Evolutionary conservation across 192 early-diverging fungal genomes (phyloP).

Genomic region (Entomortierella lignicola): DNA sequence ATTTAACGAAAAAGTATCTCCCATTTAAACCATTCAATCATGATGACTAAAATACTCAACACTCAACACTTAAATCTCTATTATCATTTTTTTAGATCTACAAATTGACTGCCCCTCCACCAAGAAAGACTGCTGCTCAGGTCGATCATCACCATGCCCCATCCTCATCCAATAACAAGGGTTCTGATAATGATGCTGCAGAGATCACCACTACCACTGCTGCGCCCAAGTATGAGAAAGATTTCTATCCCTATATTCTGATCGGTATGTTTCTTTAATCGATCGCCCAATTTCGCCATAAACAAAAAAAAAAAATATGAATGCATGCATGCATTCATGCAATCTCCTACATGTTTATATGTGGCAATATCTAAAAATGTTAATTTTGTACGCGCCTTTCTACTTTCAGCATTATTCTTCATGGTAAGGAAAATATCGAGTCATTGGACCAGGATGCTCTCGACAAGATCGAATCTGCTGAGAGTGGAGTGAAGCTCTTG

Average conservation of each 20-base stretch:
- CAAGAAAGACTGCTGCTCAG: conserved; percentile 44
- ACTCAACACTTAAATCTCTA: too few species aligned
- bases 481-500: conserved; percentile 60
- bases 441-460: conserved; percentile 53
- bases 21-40: too few species aligned
- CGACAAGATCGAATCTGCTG: conserved; percentile 49
- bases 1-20: too few species aligned
- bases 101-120: conserved; percentile 57
- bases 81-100: too few species aligned
- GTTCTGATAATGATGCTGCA: neutral
- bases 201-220: conserved; percentile 7
- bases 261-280: conserved; percentile 32
- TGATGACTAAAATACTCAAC: too few species aligned
- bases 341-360: too few species aligned
- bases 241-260: conserved; percentile 59
- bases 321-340: too few species aligned
- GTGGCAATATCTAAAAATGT: too few species aligned
- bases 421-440: conserved; percentile 57
- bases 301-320: neutral
- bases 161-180: neutral
- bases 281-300: neutral
- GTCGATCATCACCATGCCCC: conserved; percentile 14
- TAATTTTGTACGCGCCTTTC: too few species aligned
- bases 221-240: conserved; percentile 28
- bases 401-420: conserved; percentile 50